Base-by-base conservation (phyloP, 2,329 filamentous ascomycete species). In the Alternaria sp. region DNA sequence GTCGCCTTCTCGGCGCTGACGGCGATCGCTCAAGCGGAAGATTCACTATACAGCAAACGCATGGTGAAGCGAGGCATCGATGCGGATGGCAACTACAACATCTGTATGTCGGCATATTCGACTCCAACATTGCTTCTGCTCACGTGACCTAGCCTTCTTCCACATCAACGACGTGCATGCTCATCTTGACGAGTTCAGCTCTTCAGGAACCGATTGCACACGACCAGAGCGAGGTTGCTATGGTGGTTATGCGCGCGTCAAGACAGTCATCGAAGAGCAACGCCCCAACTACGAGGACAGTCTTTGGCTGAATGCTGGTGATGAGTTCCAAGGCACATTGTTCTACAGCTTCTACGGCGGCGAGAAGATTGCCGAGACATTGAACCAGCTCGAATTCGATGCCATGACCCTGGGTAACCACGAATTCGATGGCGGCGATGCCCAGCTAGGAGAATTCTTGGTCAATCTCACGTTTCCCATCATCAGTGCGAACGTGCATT, bases 121-220 rank as follows among this genome's bases (percentile, higher is more conserved):
- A 3, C n/a, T n/a, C 6, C 9, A 7, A 6, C 7, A 11, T 24
- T 32, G 18, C 47, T 4, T 47, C 41, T 4, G 47, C 54, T 59
- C 32, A 61, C 34, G 20, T 48, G 38, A 56, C n/a, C 5, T 11
- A 77, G 75, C 87, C 7, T 89, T 90, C 79, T 89, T 89, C 78
- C 88, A 90, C 74, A 83, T 90, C 81, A 90, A 90, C 70, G 88
- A 90, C 71, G 86, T 90, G 14, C 88, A 90, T 72, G 84, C 88
- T 14, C 88, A 90, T 71, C 80, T 90, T 18, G 88, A 90, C 71
- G 78, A 90, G 74, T 90, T 87, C 76, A 80, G 83, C 28, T 82
- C 84, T 14, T 86, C 86, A 0, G 88, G 88, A 55, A 85, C 86
- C 11, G 87, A 89, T 76, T 90, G 88, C 79, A 84, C 82, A 0